Conservation (phyloP, 306 rosid species). For the Delonix regia region DNA sequence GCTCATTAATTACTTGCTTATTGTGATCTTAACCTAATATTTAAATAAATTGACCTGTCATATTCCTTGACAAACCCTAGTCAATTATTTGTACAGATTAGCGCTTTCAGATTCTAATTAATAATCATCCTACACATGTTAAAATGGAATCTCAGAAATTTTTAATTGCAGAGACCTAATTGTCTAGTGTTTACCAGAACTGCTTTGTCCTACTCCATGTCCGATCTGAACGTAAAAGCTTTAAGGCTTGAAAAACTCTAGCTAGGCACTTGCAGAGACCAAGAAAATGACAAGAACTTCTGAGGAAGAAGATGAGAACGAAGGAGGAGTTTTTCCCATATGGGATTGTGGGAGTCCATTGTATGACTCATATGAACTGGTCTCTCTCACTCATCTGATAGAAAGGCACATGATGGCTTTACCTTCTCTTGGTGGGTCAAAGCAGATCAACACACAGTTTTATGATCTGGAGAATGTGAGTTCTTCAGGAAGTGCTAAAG, state of each 20-base stretch:
- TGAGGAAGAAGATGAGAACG: slow-evolving; percentile 31
- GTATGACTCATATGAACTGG: slow-evolving; percentile 80
- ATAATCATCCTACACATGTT: slow-evolving; percentile 41
- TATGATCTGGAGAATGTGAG: slow-evolving; percentile 7
- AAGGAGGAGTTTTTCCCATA: slow-evolving; percentile 34
- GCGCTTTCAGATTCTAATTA: slow-evolving; percentile 16
- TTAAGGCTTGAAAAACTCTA: background rate
- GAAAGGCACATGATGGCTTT: slow-evolving; percentile 68
- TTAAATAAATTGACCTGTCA: slow-evolving; percentile 49
- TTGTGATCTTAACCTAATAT: slow-evolving; percentile 20
- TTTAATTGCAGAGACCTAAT: background rate
- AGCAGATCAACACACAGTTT: slow-evolving; percentile 38
- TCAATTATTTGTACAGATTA: slow-evolving; percentile 13
- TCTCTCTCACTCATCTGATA: slow-evolving; percentile 58
- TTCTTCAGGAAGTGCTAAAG: slow-evolving; percentile 2
- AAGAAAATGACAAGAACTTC: slow-evolving; percentile 40
- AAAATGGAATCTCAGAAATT: slow-evolving; percentile 35
- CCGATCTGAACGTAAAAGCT: slow-evolving; percentile 22
- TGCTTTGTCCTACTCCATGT: background rate
- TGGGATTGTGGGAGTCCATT: slow-evolving; percentile 94
- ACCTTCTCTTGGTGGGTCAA: slow-evolving; percentile 56
- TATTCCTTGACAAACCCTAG: slow-evolving; percentile 40
- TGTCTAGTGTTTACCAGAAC: slow-evolving; percentile 13
- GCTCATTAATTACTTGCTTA: background rate
- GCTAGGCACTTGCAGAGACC: background rate